Evolutionary conservation across 192 early-diverging fungal species (phyloP).

Genomic region (Phlyctochytrium planicorne): DNA sequence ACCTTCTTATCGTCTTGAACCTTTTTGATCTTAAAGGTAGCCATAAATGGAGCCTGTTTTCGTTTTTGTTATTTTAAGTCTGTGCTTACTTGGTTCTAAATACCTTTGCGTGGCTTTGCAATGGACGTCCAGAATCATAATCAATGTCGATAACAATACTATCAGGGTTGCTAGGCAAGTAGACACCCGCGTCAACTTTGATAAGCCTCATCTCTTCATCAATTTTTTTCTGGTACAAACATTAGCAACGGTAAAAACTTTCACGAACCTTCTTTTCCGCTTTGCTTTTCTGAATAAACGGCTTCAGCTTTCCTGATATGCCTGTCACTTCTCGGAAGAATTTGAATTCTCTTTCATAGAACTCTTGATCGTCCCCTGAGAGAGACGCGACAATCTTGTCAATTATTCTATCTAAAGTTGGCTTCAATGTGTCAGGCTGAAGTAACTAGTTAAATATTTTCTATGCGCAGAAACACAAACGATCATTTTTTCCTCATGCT

Average conservation of each 20-base stretch:
- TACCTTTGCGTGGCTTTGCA: slow-evolving; percentile 95
- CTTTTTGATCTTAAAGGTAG: slow-evolving; percentile 83
- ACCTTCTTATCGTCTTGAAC: slow-evolving; percentile 61
- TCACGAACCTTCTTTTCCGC: slow-evolving; percentile 81
- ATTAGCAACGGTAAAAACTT: background rate
- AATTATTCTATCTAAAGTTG: slow-evolving; percentile 85
- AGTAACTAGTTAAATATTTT: background rate
- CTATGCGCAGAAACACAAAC: slow-evolving; percentile 29
- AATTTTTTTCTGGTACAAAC: slow-evolving; percentile 70
- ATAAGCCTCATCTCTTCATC: slow-evolving; percentile 98
- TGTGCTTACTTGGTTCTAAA: slow-evolving; percentile 7
- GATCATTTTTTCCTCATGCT: slow-evolving; percentile 25
- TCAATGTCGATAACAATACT: slow-evolving; percentile 94
- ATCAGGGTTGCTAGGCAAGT: slow-evolving; percentile 97
- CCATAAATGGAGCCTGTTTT: slow-evolving; percentile 92
- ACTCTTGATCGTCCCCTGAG: slow-evolving; percentile 83
- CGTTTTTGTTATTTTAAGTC: background rate
- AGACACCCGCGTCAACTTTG: slow-evolving; percentile 92
- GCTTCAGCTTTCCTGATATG: slow-evolving; percentile 97
- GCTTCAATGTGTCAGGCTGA: slow-evolving; percentile 82
- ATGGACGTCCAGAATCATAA: slow-evolving; percentile 85
- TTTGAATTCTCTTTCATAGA: slow-evolving; percentile 94
- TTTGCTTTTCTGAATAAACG: slow-evolving; percentile 80
- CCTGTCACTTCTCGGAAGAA: slow-evolving; percentile 96
- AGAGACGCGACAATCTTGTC: slow-evolving; percentile 72